Conservation (phyloP, 805 yeast genomes). For the Candida sakaeoensis region DNA sequence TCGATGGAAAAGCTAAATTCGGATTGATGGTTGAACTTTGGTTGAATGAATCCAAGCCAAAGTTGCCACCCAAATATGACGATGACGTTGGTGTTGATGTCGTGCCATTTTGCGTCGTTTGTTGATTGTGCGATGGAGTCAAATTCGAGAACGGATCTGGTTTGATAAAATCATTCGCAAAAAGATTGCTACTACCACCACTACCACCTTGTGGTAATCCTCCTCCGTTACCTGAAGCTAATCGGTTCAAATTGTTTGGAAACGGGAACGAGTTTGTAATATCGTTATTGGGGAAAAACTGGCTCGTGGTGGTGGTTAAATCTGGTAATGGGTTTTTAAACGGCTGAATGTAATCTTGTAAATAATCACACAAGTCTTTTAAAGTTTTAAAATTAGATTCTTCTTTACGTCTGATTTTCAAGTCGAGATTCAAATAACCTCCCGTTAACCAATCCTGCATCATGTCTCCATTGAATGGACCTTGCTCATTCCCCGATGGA, state of each 20-base stretch:
- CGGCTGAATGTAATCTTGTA: slow-evolving; percentile 54
- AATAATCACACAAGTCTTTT: slow-evolving; percentile 46
- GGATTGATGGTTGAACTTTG: slow-evolving; percentile 7
- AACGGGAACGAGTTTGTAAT: slow-evolving; percentile 5
- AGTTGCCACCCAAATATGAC: slow-evolving; percentile 10
- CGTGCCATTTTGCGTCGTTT: slow-evolving; percentile 4
- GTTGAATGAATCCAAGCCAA: slow-evolving; percentile 24
- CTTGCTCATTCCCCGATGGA: slow-evolving; percentile 66
- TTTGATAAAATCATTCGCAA: slow-evolving; percentile 22
- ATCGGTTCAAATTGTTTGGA: slow-evolving; percentile 22
- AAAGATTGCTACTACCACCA: slow-evolving; percentile 16
- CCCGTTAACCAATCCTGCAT: slow-evolving; percentile 78
- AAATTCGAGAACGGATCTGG: slow-evolving; percentile 18
- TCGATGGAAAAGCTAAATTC: slow-evolving; percentile 13
- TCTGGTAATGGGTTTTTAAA: slow-evolving; percentile 57
- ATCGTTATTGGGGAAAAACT: slow-evolving; percentile 7
- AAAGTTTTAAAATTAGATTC: slow-evolving; percentile 50
- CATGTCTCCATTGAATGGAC: slow-evolving; percentile 69
- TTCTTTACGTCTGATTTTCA: slow-evolving; percentile 57
- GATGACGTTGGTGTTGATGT: slow-evolving; percentile 9
- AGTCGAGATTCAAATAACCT: slow-evolving; percentile 53
- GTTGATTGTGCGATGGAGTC: slow-evolving; percentile 9
- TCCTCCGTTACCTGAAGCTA: slow-evolving; percentile 11
- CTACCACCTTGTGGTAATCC: slow-evolving; percentile 13
- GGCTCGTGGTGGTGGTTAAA: slow-evolving; percentile 9